These are phyloP conservation scores for Gremmenia infestans DNA, from an alignment of 2,329 filamentous ascomycete species.

Conservation along the genomic window DNA sequence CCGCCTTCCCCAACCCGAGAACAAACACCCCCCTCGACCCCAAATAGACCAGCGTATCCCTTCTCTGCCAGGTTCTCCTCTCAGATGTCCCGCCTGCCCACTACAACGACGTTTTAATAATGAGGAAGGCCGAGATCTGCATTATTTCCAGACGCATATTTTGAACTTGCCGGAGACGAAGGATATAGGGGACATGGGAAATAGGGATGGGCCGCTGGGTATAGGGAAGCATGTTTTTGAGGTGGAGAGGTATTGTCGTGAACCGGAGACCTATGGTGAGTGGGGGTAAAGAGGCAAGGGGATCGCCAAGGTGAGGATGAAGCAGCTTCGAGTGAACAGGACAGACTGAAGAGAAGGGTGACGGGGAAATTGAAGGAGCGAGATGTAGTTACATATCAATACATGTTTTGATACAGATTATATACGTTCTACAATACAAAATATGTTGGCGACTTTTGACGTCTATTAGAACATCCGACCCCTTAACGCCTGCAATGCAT, in stretches of 20 bases:
- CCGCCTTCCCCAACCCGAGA: no score
- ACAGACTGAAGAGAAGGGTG: not conserved
- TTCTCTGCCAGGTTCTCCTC: no score
- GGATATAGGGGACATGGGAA: not conserved
- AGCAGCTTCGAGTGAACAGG: not conserved
- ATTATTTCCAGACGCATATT: conserved; percentile 11
- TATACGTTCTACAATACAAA: conserved; percentile 1
- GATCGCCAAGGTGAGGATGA: not conserved
- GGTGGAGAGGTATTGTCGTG: not conserved
- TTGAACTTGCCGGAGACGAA: not conserved
- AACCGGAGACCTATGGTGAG: conserved; percentile 5
- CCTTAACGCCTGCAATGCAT: conserved; percentile 26
- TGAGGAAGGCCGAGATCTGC: not conserved
- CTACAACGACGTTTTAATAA: no score
- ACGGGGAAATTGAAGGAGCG: not conserved
- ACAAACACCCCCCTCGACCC: no score
- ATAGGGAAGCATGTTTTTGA: conserved; percentile 4
- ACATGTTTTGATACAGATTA: conserved; percentile 7
- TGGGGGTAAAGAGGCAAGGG: not conserved
- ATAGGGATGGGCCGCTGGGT: conserved; percentile 10
- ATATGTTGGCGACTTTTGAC: not conserved
- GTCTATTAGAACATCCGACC: not conserved
- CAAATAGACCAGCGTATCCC: no score
- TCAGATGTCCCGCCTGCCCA: no score
- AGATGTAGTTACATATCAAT: not conserved